Percentiles rank a stretch among this genome's conserved stretches.
Conservation (phyloP, 768 basidiomycete species). For the Rossbeevera mucosa region DNA sequence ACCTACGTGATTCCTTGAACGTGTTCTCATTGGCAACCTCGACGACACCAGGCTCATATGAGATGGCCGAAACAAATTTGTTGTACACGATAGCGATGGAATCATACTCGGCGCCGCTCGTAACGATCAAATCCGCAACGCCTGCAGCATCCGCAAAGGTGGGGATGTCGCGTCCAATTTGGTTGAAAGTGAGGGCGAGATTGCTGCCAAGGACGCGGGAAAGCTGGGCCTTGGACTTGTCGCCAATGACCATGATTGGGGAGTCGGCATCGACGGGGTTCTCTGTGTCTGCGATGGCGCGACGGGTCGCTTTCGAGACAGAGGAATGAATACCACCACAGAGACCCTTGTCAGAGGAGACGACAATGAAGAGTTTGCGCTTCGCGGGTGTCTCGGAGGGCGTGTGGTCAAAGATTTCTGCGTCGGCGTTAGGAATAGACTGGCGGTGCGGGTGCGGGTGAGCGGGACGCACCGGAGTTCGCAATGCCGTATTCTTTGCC, state of each 20-base stretch:
- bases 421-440: conserved; percentile 6
- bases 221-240: conserved; percentile 96
- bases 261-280: conserved; percentile 53
- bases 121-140: conserved; percentile 88
- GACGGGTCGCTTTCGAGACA: conserved; percentile 84
- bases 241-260: conserved; percentile 84
- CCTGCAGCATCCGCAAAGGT: conserved; percentile 94
- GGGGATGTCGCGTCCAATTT: conserved; percentile 95
- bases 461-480: conserved; percentile 62
- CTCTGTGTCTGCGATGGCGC: conserved; percentile 52
- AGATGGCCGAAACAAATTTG: conserved; percentile 83
- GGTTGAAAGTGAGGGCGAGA: conserved; percentile 87
- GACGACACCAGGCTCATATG: conserved; percentile 75
- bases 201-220: conserved; percentile 58
- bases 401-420: conserved; percentile 86
- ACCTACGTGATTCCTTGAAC: conserved; percentile 76
- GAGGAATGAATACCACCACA: conserved; percentile 99
- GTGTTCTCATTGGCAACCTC: conserved; percentile 80
- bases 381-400: conserved; percentile 61
- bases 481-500: conserved; percentile 93
- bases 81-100: conserved; percentile 78
- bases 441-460: not conserved
- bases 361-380: conserved; percentile 85
- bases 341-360: conserved; percentile 98
- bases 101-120: conserved; percentile 83